Evolutionary conservation across 768 basidiomycete genomes (phyloP).

Genomic region (Coprinopsis sp.): DNA sequence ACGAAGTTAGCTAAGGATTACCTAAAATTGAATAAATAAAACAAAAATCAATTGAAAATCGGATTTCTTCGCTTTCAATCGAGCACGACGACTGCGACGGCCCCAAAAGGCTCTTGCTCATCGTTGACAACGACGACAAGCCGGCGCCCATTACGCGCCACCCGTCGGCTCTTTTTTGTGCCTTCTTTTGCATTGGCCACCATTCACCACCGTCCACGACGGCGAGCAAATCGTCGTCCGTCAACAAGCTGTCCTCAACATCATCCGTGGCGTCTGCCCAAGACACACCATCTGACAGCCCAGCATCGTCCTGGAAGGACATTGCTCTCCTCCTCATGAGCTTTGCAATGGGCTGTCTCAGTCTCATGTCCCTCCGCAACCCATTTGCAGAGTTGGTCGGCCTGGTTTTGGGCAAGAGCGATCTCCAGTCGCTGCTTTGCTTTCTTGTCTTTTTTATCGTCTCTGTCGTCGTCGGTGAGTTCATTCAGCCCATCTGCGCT

Average conservation of each 20-base stretch:
- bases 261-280: slow-evolving; percentile 24
- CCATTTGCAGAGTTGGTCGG: slow-evolving; percentile 48
- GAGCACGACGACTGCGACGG: slow-evolving; percentile 6
- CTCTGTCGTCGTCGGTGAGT: slow-evolving; percentile 66
- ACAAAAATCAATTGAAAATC: no score
- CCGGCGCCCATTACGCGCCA: not conserved
- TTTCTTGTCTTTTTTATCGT: slow-evolving; percentile 65
- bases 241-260: slow-evolving; percentile 18
- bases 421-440: slow-evolving; percentile 68
- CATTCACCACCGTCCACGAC: slow-evolving; percentile 7
- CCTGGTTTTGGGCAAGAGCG: slow-evolving; percentile 50
- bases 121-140: slow-evolving; percentile 10
- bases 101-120: slow-evolving; percentile 2
- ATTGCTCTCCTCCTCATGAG: slow-evolving; percentile 56
- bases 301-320: slow-evolving; percentile 38
- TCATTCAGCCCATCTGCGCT: slow-evolving; percentile 12
- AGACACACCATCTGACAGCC: slow-evolving; percentile 30
- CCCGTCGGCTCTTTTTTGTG: not conserved
- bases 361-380: slow-evolving; percentile 54
- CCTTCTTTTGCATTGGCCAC: not conserved
- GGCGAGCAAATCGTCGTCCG: slow-evolving; percentile 13
- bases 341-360: slow-evolving; percentile 59
- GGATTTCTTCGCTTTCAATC: not conserved
- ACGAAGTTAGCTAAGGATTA: no score
- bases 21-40: no score